These are phyloP conservation scores for Paraphoma sp. DNA, from an alignment of 2,329 filamentous ascomycete genomes.

Conservation along the genomic window DNA sequence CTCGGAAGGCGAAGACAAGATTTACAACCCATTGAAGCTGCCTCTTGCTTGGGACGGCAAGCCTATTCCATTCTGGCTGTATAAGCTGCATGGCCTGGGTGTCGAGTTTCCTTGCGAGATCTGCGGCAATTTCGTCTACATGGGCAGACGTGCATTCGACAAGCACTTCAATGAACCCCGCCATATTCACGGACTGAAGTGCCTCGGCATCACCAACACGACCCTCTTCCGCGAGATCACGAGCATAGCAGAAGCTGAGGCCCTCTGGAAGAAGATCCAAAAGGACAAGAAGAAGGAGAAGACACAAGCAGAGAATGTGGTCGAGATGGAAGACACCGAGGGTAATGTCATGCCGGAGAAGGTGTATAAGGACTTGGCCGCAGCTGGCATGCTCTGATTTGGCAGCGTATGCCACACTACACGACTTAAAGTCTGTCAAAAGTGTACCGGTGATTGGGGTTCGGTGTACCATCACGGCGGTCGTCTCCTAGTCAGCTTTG, in stretches of 20 bases:
- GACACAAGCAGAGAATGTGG: constrained; percentile 79
- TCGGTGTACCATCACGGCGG: neutral
- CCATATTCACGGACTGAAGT: constrained; percentile 93
- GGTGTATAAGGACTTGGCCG: constrained; percentile 94
- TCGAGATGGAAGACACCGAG: constrained; percentile 98
- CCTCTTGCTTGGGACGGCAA: constrained; percentile 98
- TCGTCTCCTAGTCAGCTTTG: no score
- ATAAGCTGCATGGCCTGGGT: constrained; percentile 92
- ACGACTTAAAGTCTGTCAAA: neutral
- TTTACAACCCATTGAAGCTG: constrained; percentile 96
- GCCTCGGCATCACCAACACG: constrained; percentile 90
- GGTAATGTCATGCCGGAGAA: constrained; percentile 99
- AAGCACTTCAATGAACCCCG: constrained; percentile 97
- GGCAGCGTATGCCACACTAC: neutral
- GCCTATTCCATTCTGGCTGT: constrained; percentile 98
- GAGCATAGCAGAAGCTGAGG: constrained; percentile 84
- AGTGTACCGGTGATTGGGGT: neutral
- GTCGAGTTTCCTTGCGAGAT: constrained; percentile 96
- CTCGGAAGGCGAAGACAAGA: constrained; percentile 75
- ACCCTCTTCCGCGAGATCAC: constrained; percentile 94
- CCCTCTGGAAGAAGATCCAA: constrained; percentile 92
- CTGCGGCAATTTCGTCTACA: constrained; percentile 98
- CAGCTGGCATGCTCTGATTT: constrained; percentile 72
- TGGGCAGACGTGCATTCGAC: constrained; percentile 93
- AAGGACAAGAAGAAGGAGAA: constrained; percentile 80